Evolutionary conservation across 2,329 filamentous ascomycete species (phyloP).

Genomic region (Fusarium clavum): DNA sequence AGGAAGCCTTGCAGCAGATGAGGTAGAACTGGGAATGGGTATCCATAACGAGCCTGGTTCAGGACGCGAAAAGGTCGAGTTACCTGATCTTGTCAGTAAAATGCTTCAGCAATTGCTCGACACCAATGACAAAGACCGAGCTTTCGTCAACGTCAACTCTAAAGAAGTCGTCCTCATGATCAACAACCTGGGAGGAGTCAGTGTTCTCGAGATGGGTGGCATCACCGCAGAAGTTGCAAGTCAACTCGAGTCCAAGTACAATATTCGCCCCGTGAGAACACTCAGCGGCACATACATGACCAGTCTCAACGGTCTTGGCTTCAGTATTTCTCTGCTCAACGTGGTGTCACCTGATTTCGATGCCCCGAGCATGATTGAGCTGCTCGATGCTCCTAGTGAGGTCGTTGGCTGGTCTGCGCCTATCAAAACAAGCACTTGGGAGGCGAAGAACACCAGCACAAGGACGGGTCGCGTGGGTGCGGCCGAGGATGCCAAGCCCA

Average conservation of each 20-base stretch:
- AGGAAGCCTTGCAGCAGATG: slow-evolving; percentile 65
- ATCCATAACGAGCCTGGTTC: slow-evolving; percentile 79
- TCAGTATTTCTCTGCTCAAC: slow-evolving; percentile 78
- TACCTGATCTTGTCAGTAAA: slow-evolving; percentile 66
- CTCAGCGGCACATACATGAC: slow-evolving; percentile 82
- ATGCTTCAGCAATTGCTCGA: slow-evolving; percentile 80
- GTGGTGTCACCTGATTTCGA: slow-evolving; percentile 68
- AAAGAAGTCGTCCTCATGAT: slow-evolving; percentile 76
- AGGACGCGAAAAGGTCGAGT: slow-evolving; percentile 61
- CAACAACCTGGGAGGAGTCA: slow-evolving; percentile 82
- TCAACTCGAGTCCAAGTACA: slow-evolving; percentile 68
- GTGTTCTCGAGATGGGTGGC: slow-evolving; percentile 76
- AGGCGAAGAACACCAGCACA: slow-evolving; percentile 63
- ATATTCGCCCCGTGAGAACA: slow-evolving; percentile 72
- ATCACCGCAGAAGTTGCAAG: slow-evolving; percentile 75
- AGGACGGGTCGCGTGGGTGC: slow-evolving; percentile 54
- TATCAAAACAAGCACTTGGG: slow-evolving; percentile 72
- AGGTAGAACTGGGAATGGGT: slow-evolving; percentile 79
- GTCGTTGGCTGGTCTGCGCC: slow-evolving; percentile 77
- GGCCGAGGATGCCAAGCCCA: slow-evolving; percentile 54
- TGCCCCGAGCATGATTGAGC: slow-evolving; percentile 72
- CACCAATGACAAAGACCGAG: slow-evolving; percentile 73
- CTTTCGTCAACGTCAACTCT: slow-evolving; percentile 72
- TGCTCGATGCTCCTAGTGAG: slow-evolving; percentile 77
- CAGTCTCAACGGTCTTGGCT: slow-evolving; percentile 79